Base-by-base conservation (phyloP, 2,329 filamentous ascomycete genomes). In the Pseudopyricularia cyperi region DNA sequence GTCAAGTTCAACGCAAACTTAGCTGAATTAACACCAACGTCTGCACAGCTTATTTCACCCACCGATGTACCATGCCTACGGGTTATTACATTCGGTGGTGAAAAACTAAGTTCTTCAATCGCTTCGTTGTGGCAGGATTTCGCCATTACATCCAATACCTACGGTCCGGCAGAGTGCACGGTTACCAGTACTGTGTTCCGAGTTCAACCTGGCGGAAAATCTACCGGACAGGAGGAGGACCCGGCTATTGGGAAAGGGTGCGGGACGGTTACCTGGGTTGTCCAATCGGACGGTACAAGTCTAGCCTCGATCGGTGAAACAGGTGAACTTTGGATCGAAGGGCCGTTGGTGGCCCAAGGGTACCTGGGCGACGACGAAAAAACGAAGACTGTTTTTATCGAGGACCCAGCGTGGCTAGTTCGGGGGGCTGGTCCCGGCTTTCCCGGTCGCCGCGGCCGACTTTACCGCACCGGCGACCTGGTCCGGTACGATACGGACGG, bases 331-430 rank as follows among this genome's bases (percentile, higher is more conserved):
- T 55, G 65, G 2, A 52, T 73, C 24, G 68, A 68, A 52, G 70
- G 71, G 0, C 74, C 74, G 1, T 65, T 70, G 2, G 66, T 79
- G 9, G 73, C 70, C 12, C 62, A 67, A 46, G 73, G 75, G 30
- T 80, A 79, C 54, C 60, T 52, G 9, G 51, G 34, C n/a, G n/a
- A 52, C 15, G 33, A 51, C 3, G 48, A 11, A 6, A 30, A 26
- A 46, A 48, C 44, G 2, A 28, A 11, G 7, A 39, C 22, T 30
- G 48, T 37, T 15, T 55, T 53, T 33, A 19, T 39, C 28, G 22
- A 46, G 7, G 48, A 28, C 9, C 53, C 44, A 7, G 39, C 15
- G 14, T 52, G 17, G 22, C 35, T 53, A 6, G 8, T 17, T 6
- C 3, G 14, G 17, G 50, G 50, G 24, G 12, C 34, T 12, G 50